Percentiles rank a stretch among this genome's conserved stretches.
Conservation (phyloP, 2,329 filamentous ascomycete species). For the Botrytis galanthina region DNA sequence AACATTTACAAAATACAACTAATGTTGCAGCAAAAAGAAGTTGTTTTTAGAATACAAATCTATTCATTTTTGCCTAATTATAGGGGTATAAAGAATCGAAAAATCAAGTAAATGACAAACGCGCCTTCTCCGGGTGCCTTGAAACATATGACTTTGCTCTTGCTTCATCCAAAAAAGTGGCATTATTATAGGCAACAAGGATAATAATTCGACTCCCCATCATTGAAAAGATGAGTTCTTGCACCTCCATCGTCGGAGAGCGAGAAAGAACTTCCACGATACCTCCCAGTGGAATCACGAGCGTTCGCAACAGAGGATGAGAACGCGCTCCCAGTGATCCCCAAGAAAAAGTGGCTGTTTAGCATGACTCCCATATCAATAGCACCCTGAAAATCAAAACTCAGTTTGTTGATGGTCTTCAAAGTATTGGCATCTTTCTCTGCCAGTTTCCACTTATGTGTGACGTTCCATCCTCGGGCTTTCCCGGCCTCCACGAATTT, state of each 20-base stretch:
- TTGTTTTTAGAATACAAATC: no score
- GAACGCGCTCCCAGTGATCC: constrained; percentile 40
- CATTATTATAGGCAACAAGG: constrained; percentile 38
- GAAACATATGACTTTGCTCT: not conserved
- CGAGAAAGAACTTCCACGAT: constrained; percentile 39
- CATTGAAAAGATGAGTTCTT: constrained; percentile 39
- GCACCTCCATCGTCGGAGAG: constrained; percentile 36
- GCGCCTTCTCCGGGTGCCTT: not conserved
- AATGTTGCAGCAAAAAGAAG: not conserved
- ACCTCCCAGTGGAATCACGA: constrained; percentile 39
- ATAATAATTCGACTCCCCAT: constrained; percentile 37
- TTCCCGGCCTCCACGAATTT: constrained; percentile 37
- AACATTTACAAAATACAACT: not conserved
- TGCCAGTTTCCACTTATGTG: constrained; percentile 39
- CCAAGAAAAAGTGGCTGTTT: constrained; percentile 39
- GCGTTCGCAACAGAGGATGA: constrained; percentile 38
- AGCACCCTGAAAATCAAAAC: constrained; percentile 41
- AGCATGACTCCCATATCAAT: constrained; percentile 40
- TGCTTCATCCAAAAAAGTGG: not conserved
- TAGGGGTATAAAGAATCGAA: not conserved
- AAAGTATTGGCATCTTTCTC: constrained; percentile 27
- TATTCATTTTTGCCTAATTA: not conserved
- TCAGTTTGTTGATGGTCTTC: constrained; percentile 32
- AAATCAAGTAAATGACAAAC: not conserved
- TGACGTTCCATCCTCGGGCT: constrained; percentile 40